Conservation (phyloP, 495 filamentous ascomycete genomes). For the Aspergillus nidulans region DNA sequence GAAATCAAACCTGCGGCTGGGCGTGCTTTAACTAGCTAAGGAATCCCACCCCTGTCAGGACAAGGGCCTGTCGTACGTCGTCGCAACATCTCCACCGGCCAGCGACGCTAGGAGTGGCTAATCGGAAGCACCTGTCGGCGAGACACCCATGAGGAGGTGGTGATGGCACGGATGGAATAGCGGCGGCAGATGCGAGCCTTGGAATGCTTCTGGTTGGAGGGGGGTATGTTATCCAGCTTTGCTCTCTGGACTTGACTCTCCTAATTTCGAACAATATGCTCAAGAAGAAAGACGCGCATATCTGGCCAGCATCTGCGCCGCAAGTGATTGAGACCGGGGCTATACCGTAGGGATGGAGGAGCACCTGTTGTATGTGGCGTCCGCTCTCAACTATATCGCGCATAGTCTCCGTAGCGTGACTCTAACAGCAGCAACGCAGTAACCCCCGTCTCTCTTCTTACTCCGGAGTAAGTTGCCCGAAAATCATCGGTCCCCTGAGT, state of each 20-base stretch:
- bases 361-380: slow-evolving; percentile 7
- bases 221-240: slow-evolving; percentile 16
- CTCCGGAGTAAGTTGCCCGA: slow-evolving; percentile 4
- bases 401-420: slow-evolving; percentile 6
- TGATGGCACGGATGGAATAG: slow-evolving; percentile 16
- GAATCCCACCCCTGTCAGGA: slow-evolving; percentile 23
- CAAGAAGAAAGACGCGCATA: slow-evolving; percentile 1
- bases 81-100: slow-evolving; percentile 22
- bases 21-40: slow-evolving; percentile 20
- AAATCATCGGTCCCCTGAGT: not conserved
- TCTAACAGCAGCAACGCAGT: slow-evolving; percentile 15
- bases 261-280: not conserved
- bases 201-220: slow-evolving; percentile 10
- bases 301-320: not conserved
- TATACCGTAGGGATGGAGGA: not conserved
- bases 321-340: slow-evolving; percentile 8
- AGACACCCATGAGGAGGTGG: slow-evolving; percentile 22
- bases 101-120: slow-evolving; percentile 17
- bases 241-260: slow-evolving; percentile 8
- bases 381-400: slow-evolving; percentile 15
- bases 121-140: slow-evolving; percentile 18
- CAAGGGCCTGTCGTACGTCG: slow-evolving; percentile 21
- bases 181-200: slow-evolving; percentile 16
- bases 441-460: slow-evolving; percentile 5
- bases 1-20: slow-evolving; percentile 20